A percentile compares a stretch with the other conserved stretches of the same genome.
These are phyloP conservation scores for Penstemon davidsonii DNA, from an alignment of 257 asterid genomes.

Conservation along the genomic window DNA sequence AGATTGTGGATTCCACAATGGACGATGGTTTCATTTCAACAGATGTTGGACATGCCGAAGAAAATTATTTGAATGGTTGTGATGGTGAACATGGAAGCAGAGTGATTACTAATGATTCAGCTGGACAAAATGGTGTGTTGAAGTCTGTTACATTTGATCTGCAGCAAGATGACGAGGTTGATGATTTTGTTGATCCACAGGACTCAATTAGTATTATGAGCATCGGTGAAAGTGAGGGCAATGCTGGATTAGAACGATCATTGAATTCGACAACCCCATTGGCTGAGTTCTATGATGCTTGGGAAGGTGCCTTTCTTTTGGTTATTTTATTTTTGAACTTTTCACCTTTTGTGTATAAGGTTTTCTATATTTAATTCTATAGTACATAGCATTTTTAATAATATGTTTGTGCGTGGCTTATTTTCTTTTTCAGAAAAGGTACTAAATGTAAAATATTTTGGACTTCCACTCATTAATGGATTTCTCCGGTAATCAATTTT, in stretches of 20 bases:
- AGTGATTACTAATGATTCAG: slow-evolving; percentile 32
- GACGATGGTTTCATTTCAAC: slow-evolving; percentile 27
- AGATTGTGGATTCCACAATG: slow-evolving; percentile 29
- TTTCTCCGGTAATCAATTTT: slow-evolving; percentile 7
- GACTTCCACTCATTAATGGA: background rate
- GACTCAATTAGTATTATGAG: slow-evolving; percentile 63
- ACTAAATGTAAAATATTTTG: background rate
- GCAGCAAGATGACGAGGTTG: slow-evolving; percentile 49
- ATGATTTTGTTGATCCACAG: slow-evolving; percentile 60
- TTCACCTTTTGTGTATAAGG: background rate
- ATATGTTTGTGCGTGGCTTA: background rate
- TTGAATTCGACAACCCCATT: slow-evolving; percentile 47
- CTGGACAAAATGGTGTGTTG: slow-evolving; percentile 35
- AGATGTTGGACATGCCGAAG: slow-evolving; percentile 34
- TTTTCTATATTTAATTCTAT: background rate
- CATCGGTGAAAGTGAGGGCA: slow-evolving; percentile 58
- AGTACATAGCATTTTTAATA: background rate
- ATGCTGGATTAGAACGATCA: slow-evolving; percentile 44
- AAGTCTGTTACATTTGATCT: slow-evolving; percentile 40
- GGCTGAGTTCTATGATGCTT: slow-evolving; percentile 93
- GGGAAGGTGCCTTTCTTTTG: slow-evolving; percentile 75
- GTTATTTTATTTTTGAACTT: background rate
- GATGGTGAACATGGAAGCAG: slow-evolving; percentile 26
- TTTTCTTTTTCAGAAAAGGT: slow-evolving; percentile 4
- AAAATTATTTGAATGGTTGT: slow-evolving; percentile 32